Evolutionary conservation across 345 rosid genomes (phyloP).

Genomic region (Cardamine chenopodiifolia): DNA sequence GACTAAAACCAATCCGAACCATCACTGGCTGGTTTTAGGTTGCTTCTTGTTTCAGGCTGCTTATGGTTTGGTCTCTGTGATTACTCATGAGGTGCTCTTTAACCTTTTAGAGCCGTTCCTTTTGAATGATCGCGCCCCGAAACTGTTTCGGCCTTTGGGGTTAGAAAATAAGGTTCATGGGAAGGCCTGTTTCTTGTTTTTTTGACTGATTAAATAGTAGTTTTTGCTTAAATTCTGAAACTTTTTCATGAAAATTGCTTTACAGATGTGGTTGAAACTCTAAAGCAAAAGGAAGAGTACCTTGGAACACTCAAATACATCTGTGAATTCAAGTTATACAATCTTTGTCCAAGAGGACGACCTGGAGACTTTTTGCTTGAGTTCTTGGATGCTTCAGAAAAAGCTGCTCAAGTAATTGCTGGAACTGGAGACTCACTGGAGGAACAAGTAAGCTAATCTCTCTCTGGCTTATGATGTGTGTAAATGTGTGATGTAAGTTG

Average conservation of each 20-base stretch:
- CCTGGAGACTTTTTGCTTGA: constrained; percentile 28
- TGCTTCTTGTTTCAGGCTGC: too few species aligned
- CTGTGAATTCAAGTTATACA: constrained; percentile 21
- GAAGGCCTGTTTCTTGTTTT: constrained; percentile 18
- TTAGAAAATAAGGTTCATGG: constrained; percentile 26
- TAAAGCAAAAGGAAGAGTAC: constrained; percentile 15
- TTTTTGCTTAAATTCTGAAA: neutral
- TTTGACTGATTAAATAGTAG: neutral
- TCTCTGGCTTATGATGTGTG: constrained; percentile 1
- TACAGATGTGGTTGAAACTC: constrained; percentile 30
- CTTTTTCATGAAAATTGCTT: constrained; percentile 1
- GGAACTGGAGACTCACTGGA: constrained; percentile 8
- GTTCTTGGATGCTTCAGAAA: neutral
- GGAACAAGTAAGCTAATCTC: constrained; percentile 21
- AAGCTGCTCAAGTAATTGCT: constrained; percentile 4
- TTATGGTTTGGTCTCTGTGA: too few species aligned
- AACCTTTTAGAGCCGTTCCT: too few species aligned
- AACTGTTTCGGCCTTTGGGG: constrained; percentile 30
- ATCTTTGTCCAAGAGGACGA: neutral
- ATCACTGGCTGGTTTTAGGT: too few species aligned
- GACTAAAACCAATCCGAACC: too few species aligned
- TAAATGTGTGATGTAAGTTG: constrained; percentile 8
- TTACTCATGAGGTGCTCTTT: too few species aligned
- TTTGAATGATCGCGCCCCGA: constrained; percentile 18
- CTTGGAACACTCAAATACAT: constrained; percentile 24